Evolutionary conservation across 2,329 filamentous ascomycete genomes (phyloP).

Genomic region (Pyrenochaeta sp.): DNA sequence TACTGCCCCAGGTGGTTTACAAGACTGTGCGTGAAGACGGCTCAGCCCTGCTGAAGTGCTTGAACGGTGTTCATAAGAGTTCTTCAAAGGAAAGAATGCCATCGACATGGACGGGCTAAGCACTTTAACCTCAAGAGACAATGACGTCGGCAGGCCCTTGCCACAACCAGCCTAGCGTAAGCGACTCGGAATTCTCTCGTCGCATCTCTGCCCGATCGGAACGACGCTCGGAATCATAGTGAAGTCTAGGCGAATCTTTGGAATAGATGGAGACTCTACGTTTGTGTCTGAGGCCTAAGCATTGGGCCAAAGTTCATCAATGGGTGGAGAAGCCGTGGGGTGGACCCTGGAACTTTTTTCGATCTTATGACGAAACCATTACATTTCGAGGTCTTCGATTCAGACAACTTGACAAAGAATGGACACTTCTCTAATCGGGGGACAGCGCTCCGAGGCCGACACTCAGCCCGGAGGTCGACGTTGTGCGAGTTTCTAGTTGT

Average conservation of each 20-base stretch:
- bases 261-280: background rate
- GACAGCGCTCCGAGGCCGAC: background rate
- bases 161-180: slow-evolving; percentile 9
- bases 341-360: background rate
- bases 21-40: background rate
- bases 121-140: background rate
- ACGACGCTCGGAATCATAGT: background rate
- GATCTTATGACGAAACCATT: background rate
- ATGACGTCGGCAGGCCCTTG: slow-evolving; percentile 11
- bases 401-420: slow-evolving; percentile 1
- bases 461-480: background rate
- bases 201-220: background rate
- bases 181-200: slow-evolving; percentile 9
- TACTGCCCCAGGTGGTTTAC: background rate
- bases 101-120: background rate
- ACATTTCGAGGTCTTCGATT: background rate
- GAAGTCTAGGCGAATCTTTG: background rate
- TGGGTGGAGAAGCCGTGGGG: background rate
- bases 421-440: background rate
- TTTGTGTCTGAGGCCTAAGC: background rate
- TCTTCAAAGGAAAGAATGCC: background rate
- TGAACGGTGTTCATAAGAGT: background rate
- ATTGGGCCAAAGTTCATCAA: background rate
- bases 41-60: background rate
- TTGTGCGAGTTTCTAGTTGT: slow-evolving; percentile 4